These are phyloP conservation scores for Serendipita sp. DNA, from an alignment of 768 basidiomycete species.

Conservation along the genomic window DNA sequence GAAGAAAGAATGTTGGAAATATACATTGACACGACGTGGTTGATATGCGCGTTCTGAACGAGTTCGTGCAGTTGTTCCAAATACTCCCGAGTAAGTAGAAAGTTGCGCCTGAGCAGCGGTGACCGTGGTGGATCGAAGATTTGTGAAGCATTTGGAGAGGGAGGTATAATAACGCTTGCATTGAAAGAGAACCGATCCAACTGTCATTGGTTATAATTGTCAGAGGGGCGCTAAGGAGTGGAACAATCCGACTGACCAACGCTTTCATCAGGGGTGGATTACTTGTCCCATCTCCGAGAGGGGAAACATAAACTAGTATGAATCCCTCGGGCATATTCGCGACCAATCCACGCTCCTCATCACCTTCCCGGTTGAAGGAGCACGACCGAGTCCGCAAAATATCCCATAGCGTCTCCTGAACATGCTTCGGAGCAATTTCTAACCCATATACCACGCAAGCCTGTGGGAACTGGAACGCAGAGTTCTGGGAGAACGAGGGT, in stretches of 20 bases:
- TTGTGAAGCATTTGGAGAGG: background rate
- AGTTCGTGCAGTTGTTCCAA: constrained; percentile 13
- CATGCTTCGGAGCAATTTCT: constrained; percentile 38
- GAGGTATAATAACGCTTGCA: constrained; percentile 20
- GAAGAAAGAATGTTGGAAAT: constrained; percentile 60
- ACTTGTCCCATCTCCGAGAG: constrained; percentile 39
- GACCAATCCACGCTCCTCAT: constrained; percentile 22
- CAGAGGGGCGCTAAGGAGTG: background rate
- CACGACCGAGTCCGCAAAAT: constrained; percentile 39
- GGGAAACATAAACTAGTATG: constrained; percentile 58
- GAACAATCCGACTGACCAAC: constrained; percentile 34
- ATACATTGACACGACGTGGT: constrained; percentile 43
- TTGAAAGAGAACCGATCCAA: constrained; percentile 72
- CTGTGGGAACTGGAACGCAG: constrained; percentile 28
- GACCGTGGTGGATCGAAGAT: background rate
- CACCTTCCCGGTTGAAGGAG: constrained; percentile 25
- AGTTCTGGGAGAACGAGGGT: background rate
- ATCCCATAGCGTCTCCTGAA: constrained; percentile 41
- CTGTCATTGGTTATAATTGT: constrained; percentile 22
- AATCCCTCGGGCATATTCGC: constrained; percentile 56
- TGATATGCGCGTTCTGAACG: constrained; percentile 26
- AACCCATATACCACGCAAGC: constrained; percentile 57
- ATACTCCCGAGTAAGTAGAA: background rate
- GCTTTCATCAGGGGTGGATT: constrained; percentile 48
- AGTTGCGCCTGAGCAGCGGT: constrained; percentile 6